phyloP scores from a whole-genome alignment of 768 basidiomycete species.

The Leccinellum luteum region DNA sequence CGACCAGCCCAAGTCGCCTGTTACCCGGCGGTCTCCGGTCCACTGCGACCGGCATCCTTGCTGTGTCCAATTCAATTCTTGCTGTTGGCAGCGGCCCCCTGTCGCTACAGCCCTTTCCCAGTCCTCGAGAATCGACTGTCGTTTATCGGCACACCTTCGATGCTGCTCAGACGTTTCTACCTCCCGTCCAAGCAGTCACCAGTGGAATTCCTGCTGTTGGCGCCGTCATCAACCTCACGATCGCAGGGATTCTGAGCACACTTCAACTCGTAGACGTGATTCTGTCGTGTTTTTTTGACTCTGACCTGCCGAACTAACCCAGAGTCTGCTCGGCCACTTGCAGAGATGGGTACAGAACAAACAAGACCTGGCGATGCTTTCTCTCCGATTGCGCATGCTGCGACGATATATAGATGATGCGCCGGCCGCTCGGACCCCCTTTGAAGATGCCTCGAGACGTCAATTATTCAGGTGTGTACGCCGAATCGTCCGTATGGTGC shows the following conservation, averaged over 20 bases:
- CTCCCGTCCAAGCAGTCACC: neutral
- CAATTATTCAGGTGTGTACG: neutral
- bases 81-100: neutral
- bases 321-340: neutral
- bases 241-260: neutral
- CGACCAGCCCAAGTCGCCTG: too few relatives aligned
- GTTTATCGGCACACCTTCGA: neutral
- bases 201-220: neutral
- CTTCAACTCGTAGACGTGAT: slow-evolving; percentile 9
- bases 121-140: neutral
- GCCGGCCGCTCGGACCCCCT: neutral
- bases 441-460: neutral
- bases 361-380: neutral
- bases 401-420: neutral
- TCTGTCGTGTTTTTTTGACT: neutral
- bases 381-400: neutral
- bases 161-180: slow-evolving; percentile 2
- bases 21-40: neutral
- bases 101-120: too few relatives aligned
- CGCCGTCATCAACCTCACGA: neutral
- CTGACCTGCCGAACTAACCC: neutral
- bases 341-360: slow-evolving; percentile 8
- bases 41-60: neutral
- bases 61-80: neutral
- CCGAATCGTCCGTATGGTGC: too few relatives aligned